Percentiles rank a stretch among this genome's conserved stretches.
These are phyloP conservation scores for Ophiostoma sp. DNA, from an alignment of 2,329 filamentous ascomycete genomes.

Conservation along the genomic window DNA sequence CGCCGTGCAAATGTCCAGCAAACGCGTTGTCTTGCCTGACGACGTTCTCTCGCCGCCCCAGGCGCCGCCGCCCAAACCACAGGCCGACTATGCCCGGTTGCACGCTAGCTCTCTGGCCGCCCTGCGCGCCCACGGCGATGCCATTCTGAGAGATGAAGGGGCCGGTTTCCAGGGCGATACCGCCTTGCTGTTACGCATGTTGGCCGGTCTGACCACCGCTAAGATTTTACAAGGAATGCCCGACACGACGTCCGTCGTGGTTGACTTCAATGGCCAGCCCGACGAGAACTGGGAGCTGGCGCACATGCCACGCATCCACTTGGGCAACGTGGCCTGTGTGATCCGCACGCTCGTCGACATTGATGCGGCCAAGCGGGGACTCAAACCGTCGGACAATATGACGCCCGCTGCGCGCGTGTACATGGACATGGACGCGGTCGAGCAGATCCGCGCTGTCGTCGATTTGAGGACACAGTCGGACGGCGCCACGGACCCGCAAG, in stretches of 20 bases:
- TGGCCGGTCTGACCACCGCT: not conserved
- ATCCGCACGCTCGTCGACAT: not conserved
- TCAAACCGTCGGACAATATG: not conserved
- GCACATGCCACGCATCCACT: not conserved
- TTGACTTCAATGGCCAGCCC: not conserved
- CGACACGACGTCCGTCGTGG: not conserved
- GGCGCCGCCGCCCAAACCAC: not conserved
- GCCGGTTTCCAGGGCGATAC: not conserved
- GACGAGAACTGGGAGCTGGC: not conserved
- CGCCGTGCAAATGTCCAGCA: not conserved
- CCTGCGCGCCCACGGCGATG: conserved; percentile 2
- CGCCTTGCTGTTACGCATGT: not conserved
- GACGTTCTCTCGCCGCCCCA: not conserved
- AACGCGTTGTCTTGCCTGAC: not conserved
- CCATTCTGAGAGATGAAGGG: not conserved
- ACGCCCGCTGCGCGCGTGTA: not conserved
- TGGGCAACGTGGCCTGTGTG: conserved; percentile 10
- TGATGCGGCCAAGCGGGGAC: not conserved
- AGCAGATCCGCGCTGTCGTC: not conserved
- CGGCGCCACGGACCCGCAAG: conserved; percentile 25
- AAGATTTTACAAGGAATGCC: not conserved
- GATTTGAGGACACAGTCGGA: conserved; percentile 28
- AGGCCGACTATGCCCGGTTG: not conserved
- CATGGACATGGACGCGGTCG: not conserved
- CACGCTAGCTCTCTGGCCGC: not conserved